Conservation (phyloP, 164 flowering plant genomes). For the Vitis cinerea region DNA sequence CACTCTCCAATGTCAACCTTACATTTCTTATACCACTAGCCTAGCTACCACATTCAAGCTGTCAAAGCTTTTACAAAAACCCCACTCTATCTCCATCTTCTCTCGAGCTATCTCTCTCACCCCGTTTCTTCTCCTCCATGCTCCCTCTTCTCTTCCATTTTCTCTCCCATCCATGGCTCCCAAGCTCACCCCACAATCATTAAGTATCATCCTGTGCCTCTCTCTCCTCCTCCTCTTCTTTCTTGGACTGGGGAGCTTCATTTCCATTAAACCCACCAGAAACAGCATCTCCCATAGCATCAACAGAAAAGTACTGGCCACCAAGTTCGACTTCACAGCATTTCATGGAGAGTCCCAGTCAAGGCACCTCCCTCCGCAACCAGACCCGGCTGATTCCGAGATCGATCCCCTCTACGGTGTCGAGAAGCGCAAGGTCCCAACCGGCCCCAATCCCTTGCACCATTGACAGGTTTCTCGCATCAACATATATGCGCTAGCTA, state of each 20-base stretch:
- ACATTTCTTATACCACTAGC: conserved; percentile 10
- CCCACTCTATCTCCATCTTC: not conserved
- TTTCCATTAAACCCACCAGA: not conserved
- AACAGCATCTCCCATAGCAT: conserved; percentile 1
- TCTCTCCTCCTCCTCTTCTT: conserved; percentile 25
- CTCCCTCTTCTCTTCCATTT: conserved; percentile 12
- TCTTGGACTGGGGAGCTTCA: conserved; percentile 18
- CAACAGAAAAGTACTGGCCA: conserved; percentile 25
- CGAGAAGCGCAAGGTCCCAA: conserved; percentile 59
- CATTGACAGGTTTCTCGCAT: conserved; percentile 32
- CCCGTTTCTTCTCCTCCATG: conserved; percentile 16
- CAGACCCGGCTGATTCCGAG: conserved; percentile 20
- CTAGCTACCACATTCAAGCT: conserved; percentile 14
- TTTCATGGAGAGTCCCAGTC: conserved; percentile 9
- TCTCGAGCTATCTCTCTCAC: conserved; percentile 5
- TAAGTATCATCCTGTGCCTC: conserved; percentile 31
- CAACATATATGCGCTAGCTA: too few species aligned
- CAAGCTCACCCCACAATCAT: conserved; percentile 15
- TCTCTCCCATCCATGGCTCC: conserved; percentile 22
- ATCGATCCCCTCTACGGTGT: conserved; percentile 52
- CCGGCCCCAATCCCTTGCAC: conserved; percentile 76
- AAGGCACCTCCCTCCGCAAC: not conserved
- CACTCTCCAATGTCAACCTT: conserved; percentile 12
- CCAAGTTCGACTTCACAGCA: conserved; percentile 38
- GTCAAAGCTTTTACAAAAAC: conserved; percentile 13